Evolutionary conservation across 176 grass and related monocot genomes (phyloP), one percentile per base, ranked within the genome.

Genomic region (Juncus inflexus): DNA sequence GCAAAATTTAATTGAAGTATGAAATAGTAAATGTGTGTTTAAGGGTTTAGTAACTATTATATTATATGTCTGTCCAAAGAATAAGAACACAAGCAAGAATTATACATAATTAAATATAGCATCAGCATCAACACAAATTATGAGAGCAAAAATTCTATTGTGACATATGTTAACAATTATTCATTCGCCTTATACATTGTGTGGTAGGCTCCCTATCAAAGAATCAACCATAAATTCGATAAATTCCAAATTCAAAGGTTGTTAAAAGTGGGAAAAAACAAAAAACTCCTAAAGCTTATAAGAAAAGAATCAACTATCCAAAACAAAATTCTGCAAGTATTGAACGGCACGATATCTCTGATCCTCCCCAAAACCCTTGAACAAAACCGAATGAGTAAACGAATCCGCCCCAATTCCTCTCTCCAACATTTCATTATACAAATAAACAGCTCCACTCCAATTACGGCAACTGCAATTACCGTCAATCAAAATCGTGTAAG

Each of bases 251-350:
- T 65, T 10, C 7, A 71, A 79, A 83, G 57, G 65, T 47, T 70
- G 75, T 35, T 59, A 45, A 12, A 61, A 37, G 55, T 64, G 60
- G 73, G 40, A 82, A 55, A 37, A 72, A 41, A 50, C 8, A 78
- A 60, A 74, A 57, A 5, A 42, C 40, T 62, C 35, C 19, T 47
- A 50, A 38, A 36, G 55, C 37, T 9, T 4, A 52, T 47, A 40
- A 80, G 52, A 73, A 50, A 78, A 63, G 42, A 51, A 65, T 9
- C 5, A 58, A 60, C 39, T 53, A 77, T 76, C 42, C 58, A 95
- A 78, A 84, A 95, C 75, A 64, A 78, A 73, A 83, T 82, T 94
- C 61, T 94, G 81, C 69, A 94, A 49, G 73, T 85, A 88, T 7
- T 72, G 76, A 67, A 85, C 42, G 63, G 81, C 64, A 74, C 50